Evolutionary conservation across 768 basidiomycete genomes (phyloP), one percentile per base, ranked within the genome.

Genomic region (Lentinula lateritia): DNA sequence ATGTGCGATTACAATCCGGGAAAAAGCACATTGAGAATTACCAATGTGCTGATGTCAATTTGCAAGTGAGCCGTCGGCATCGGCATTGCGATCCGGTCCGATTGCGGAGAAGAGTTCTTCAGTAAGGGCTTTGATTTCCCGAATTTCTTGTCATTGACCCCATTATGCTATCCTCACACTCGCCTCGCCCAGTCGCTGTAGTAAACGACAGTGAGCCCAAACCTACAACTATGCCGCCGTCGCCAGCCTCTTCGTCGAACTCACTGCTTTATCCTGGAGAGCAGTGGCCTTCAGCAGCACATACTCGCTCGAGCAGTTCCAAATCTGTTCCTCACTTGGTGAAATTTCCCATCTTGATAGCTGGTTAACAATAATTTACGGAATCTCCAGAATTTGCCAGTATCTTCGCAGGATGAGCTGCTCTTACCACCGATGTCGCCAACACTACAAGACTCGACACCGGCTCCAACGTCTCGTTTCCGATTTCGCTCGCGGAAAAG

Each of bases 401-500:
- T 7, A 9, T 18, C 20, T 7, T 34, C 48, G 16, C 45, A 18
- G n/a, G 32, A 38, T 36, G 58, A 48, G 4, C 36, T 66, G 38
- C 42, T 57, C 16, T 61, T 50, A 57, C 64, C 52, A 4, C n/a
- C 41, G 38, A 60, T 36, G 35, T 46, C 34, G 10, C 45, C 55
- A 67, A 69, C 55, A 60, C 68, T 38, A 64, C 69, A 13, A 62
- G 64, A 67, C 28, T 57, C 62, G 16, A 59, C 64, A 52, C 46
- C 63, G 8, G 36, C 41, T 23, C 61, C 66, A 6, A 63, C 52
- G 18, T 62, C 68, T 13, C 70, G 68, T n/a, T 68, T 74, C 20
- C 65, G 68, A 38, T 69, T 76, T 39, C 66, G 67, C 0, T 59
- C 58, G 13, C 48, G 58, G 28, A 59, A 59, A 50, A 45, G 35